Base-by-base conservation (phyloP, 257 asterid genomes). In the Solanum etuberosum region DNA sequence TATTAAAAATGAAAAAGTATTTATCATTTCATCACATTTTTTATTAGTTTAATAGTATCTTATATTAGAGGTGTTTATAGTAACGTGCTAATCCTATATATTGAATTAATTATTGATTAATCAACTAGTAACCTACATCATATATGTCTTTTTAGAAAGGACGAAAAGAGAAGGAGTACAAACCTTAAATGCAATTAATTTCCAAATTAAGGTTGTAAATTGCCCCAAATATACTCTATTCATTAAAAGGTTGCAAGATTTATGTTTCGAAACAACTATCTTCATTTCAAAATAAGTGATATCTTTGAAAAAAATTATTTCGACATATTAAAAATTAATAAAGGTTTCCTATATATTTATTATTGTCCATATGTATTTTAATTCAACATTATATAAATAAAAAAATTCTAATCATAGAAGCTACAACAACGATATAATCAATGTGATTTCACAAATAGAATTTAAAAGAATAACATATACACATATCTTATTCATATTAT, bases 311-410 rank as follows among this genome's bases (percentile, higher is more conserved):
- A 46, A 13, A 46, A 0, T 4, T 13, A 38, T 38, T 38, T 38
- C 1, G 7, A 0, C 0, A 1, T 18, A 9, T 51, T 51, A 51
- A 0, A 51, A 1, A 51, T 51, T 18, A 51, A 20, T 6, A 18
- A 57, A 57, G 5, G 20, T 21, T 0, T 0, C 4, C 9, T 7
- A 21, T 57, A 57, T n/a, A 61, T 9, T 61, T 23, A 61, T 61
- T 9, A 61, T n/a, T 61, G 4, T 61, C 3, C 29, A 61, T n/a
- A 1, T 61, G 0, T 57, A 21, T 21, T n/a, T 23, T 23, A 23
- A 61, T 61, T 61, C 0, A 4, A 61, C 6, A n/a, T 2, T n/a
- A n/a, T 21, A 61, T 23, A 61, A 4, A 23, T 51, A 51, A 61
- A 51, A 51, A 16, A 2, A 0, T 1, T 51, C 4, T 54, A 18